phyloP scores from a whole-genome alignment of 192 early-diverging fungal species.

The Backusella tuberculispora region DNA sequence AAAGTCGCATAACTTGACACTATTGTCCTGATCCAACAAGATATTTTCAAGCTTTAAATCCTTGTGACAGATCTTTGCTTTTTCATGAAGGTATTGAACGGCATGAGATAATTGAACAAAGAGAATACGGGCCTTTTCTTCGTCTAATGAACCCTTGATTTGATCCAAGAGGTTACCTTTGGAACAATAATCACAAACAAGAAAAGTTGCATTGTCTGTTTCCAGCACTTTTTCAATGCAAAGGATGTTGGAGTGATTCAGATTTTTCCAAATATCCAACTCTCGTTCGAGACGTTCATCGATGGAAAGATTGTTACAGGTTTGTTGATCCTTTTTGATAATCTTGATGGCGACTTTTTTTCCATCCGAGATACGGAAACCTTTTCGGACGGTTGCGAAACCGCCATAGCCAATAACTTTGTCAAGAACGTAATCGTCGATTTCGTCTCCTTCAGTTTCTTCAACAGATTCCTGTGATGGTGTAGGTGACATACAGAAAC shows the following conservation, averaged over 20 bases:
- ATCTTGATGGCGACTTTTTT: slow-evolving; percentile 73
- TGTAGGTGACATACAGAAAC: slow-evolving; percentile 32
- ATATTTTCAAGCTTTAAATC: slow-evolving; percentile 97
- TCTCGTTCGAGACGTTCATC: slow-evolving; percentile 61
- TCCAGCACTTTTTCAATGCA: slow-evolving; percentile 68
- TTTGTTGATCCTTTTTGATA: slow-evolving; percentile 48
- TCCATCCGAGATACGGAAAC: slow-evolving; percentile 48
- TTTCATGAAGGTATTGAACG: slow-evolving; percentile 78
- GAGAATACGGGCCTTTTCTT: slow-evolving; percentile 56
- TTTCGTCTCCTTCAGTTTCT: slow-evolving; percentile 72
- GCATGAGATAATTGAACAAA: slow-evolving; percentile 79
- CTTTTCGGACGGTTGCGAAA: slow-evolving; percentile 78
- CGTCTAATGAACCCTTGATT: slow-evolving; percentile 52
- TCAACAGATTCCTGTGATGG: neutral
- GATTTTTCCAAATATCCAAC: slow-evolving; percentile 64
- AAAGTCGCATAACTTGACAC: slow-evolving; percentile 89
- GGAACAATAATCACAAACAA: slow-evolving; percentile 73
- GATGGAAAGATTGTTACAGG: slow-evolving; percentile 9
- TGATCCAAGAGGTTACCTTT: slow-evolving; percentile 67
- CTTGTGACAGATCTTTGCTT: slow-evolving; percentile 68
- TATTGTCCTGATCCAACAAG: slow-evolving; percentile 64
- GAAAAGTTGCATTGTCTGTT: slow-evolving; percentile 65
- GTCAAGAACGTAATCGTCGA: slow-evolving; percentile 73
- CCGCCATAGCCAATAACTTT: slow-evolving; percentile 74
- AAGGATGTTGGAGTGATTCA: slow-evolving; percentile 74